Evolutionary conservation across 2,329 filamentous ascomycete genomes (phyloP).

Genomic region (Helicocarpus griseus): DNA sequence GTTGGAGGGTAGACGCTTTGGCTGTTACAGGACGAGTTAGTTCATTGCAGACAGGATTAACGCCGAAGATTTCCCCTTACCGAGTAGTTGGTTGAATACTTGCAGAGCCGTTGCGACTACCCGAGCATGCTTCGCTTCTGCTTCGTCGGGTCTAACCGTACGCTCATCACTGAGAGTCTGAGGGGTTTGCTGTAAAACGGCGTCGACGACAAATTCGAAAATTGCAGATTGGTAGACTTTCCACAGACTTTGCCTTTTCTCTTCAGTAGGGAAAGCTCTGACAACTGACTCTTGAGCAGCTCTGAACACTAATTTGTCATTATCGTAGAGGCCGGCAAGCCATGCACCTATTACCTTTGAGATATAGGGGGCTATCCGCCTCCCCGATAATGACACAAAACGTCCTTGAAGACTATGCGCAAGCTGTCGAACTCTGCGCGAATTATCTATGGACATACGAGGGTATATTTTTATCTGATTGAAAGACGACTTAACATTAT

Average conservation of each 20-base stretch:
- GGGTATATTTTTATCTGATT: conserved; percentile 73
- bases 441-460: conserved; percentile 79
- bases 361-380: conserved; percentile 72
- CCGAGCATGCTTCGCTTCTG: conserved; percentile 73
- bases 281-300: conserved; percentile 69
- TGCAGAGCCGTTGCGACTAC: conserved; percentile 56
- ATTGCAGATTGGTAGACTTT: conserved; percentile 72
- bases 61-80: conserved; percentile 18
- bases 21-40: conserved; percentile 16
- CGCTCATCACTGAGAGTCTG: conserved; percentile 83
- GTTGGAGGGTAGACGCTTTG: conserved; percentile 36
- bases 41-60: background rate
- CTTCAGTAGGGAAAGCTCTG: conserved; percentile 65
- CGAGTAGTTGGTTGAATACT: conserved; percentile 46
- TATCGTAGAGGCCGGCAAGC: conserved; percentile 82
- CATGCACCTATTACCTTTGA: conserved; percentile 75
- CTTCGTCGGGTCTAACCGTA: conserved; percentile 72
- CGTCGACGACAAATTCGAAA: conserved; percentile 70
- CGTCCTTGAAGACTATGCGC: conserved; percentile 65
- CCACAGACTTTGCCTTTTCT: conserved; percentile 70
- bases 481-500: conserved; percentile 26
- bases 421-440: conserved; percentile 77
- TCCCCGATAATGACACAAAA: conserved; percentile 52
- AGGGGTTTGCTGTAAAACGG: conserved; percentile 65
- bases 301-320: conserved; percentile 63